Conservation (phyloP, 345 rosid genomes). For the Psidium friedrichsthalianum region DNA sequence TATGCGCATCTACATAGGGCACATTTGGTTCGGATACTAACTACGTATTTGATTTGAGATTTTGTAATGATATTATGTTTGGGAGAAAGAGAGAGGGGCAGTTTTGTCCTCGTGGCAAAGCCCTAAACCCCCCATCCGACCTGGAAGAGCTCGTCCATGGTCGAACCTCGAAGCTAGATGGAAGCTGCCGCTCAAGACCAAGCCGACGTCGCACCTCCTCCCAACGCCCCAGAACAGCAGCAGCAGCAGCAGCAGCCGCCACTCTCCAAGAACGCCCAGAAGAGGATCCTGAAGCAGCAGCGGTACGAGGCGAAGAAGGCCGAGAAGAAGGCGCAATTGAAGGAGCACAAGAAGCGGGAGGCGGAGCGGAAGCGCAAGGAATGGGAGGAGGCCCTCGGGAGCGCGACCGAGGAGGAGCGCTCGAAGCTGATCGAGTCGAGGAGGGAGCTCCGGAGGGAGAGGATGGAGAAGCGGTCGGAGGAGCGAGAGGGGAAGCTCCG, state of each 20-base stretch:
- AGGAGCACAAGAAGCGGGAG: conserved; percentile 60
- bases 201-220: background rate
- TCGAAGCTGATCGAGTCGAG: conserved; percentile 58
- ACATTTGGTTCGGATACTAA: background rate
- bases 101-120: background rate
- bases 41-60: background rate
- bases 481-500: conserved; percentile 55
- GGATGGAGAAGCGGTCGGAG: conserved; percentile 64
- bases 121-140: background rate
- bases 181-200: background rate
- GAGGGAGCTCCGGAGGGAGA: conserved; percentile 47
- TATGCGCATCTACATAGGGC: background rate
- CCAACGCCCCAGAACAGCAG: background rate
- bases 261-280: conserved; percentile 70
- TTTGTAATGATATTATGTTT: background rate
- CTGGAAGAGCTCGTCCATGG: background rate
- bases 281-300: conserved; percentile 72
- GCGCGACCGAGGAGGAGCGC: conserved; percentile 53
- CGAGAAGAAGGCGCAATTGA: conserved; percentile 72
- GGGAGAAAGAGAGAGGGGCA: background rate
- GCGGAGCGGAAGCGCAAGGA: conserved; percentile 49
- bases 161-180: background rate
- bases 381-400: conserved; percentile 48
- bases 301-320: conserved; percentile 71
- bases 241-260: conserved; percentile 4